These are phyloP conservation scores for Xylariales sp. DNA, from an alignment of 2,329 filamentous ascomycete genomes.

Conservation along the genomic window DNA sequence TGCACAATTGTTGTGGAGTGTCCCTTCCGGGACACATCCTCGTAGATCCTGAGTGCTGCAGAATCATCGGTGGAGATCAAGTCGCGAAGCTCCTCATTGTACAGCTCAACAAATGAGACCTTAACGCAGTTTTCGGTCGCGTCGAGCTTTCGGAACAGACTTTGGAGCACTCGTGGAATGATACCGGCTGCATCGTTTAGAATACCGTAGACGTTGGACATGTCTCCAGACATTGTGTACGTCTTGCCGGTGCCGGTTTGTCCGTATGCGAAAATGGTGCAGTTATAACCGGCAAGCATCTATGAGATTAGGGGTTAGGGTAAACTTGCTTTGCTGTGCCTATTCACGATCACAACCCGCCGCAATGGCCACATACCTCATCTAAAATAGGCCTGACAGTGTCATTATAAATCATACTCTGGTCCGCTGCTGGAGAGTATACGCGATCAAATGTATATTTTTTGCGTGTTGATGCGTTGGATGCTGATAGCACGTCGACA, in stretches of 20 bases:
- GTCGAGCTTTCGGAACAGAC: constrained; percentile 81
- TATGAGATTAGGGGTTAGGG: no score
- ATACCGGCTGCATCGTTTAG: constrained; percentile 91
- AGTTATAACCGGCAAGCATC: constrained; percentile 95
- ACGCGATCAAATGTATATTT: constrained; percentile 96
- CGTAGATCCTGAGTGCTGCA: constrained; percentile 89
- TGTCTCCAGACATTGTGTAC: constrained; percentile 98
- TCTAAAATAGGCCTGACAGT: constrained; percentile 89
- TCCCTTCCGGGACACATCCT: constrained; percentile 81
- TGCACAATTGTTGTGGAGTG: constrained; percentile 84
- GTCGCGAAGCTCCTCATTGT: constrained; percentile 95
- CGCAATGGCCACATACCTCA: constrained; percentile 67
- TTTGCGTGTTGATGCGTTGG: constrained; percentile 90
- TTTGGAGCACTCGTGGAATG: constrained; percentile 84
- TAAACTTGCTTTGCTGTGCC: no score
- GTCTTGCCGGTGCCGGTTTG: constrained; percentile 98
- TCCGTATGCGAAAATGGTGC: constrained; percentile 97
- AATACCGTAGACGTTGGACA: constrained; percentile 80
- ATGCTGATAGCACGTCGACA: constrained; percentile 86
- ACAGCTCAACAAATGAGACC: constrained; percentile 97
- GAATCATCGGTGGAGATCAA: constrained; percentile 77
- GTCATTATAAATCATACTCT: constrained; percentile 91
- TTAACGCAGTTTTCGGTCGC: constrained; percentile 85
- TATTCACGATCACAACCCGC: no score
- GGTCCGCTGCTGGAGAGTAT: constrained; percentile 91